Evolutionary conservation across 352 stramenopile species (phyloP).

Genomic region (Sclerospora graminicola): DNA sequence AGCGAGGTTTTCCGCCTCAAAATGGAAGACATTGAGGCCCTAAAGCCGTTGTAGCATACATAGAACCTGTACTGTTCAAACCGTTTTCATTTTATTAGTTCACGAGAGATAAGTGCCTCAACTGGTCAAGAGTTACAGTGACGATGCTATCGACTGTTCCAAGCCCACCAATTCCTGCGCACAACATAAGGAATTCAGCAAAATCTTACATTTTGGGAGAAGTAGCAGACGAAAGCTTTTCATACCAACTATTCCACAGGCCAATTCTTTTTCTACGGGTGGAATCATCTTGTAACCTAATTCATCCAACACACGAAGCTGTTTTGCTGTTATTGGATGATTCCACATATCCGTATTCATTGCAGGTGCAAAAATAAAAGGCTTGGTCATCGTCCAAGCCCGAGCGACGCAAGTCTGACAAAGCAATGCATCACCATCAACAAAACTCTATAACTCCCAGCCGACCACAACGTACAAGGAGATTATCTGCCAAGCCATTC

Average conservation of each 20-base stretch:
- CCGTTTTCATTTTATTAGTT: conserved; percentile 15
- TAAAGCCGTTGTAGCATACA: conserved; percentile 27
- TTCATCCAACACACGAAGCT: conserved; percentile 48
- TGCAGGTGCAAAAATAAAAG: conserved; percentile 88
- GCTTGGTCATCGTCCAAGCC: conserved; percentile 91
- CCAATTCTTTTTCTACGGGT: conserved; percentile 88
- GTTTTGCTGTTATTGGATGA: conserved; percentile 86
- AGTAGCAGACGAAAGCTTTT: conserved; percentile 8
- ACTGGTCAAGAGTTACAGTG: conserved; percentile 13
- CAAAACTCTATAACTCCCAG: not conserved
- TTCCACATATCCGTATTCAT: conserved; percentile 99
- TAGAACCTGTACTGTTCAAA: conserved; percentile 5
- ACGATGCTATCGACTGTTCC: conserved; percentile 56
- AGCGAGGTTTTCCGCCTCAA: conserved; percentile 62
- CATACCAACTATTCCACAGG: conserved; percentile 89
- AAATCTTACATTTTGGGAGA: conserved; percentile 4
- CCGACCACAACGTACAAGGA: conserved; percentile 52
- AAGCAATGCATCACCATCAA: not conserved
- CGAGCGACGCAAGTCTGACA: conserved; percentile 82
- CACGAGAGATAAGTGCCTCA: conserved; percentile 10
- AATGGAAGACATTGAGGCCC: conserved; percentile 32
- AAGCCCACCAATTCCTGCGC: conserved; percentile 52
- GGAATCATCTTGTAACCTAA: conserved; percentile 75
- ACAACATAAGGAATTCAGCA: conserved; percentile 7
- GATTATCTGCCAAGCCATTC: conserved; percentile 92